phyloP scores from a whole-genome alignment of 805 yeast genomes.

The Schwanniomyces sp. region DNA sequence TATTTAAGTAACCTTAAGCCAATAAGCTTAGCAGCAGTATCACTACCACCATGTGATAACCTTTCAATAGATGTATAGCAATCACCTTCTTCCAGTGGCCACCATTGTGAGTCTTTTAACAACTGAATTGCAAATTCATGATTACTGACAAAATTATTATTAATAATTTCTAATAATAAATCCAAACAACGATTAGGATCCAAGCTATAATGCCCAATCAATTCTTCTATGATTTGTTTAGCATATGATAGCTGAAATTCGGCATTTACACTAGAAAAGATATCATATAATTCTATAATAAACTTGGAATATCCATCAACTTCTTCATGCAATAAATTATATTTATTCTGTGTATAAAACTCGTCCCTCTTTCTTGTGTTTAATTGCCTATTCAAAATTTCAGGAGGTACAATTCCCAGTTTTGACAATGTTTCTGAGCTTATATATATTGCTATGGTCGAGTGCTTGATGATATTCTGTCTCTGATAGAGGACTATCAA shows the following conservation, averaged over 20 bases:
- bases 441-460: slow-evolving; percentile 30
- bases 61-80: slow-evolving; percentile 24
- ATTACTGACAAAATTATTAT: slow-evolving; percentile 43
- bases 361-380: slow-evolving; percentile 40
- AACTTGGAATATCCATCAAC: slow-evolving; percentile 76
- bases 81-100: slow-evolving; percentile 52
- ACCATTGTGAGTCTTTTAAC: slow-evolving; percentile 59
- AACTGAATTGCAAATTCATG: slow-evolving; percentile 49
- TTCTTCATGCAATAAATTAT: slow-evolving; percentile 70
- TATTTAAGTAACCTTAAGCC: slow-evolving; percentile 42
- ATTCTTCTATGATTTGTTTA: slow-evolving; percentile 47
- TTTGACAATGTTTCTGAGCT: slow-evolving; percentile 26
- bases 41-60: slow-evolving; percentile 53
- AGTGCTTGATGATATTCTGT: slow-evolving; percentile 25
- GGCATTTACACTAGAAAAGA: slow-evolving; percentile 39
- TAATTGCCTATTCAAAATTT: slow-evolving; percentile 34
- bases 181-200: slow-evolving; percentile 75
- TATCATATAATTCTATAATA: slow-evolving; percentile 45
- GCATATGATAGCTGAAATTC: slow-evolving; percentile 43
- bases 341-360: slow-evolving; percentile 53
- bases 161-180: slow-evolving; percentile 53
- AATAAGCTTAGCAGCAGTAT: slow-evolving; percentile 53
- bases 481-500: slow-evolving; percentile 20
- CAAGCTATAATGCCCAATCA: slow-evolving; percentile 73
- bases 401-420: slow-evolving; percentile 30